Conservation (phyloP, 129 eudicot genomes). For the Flaveria sonorensis region DNA sequence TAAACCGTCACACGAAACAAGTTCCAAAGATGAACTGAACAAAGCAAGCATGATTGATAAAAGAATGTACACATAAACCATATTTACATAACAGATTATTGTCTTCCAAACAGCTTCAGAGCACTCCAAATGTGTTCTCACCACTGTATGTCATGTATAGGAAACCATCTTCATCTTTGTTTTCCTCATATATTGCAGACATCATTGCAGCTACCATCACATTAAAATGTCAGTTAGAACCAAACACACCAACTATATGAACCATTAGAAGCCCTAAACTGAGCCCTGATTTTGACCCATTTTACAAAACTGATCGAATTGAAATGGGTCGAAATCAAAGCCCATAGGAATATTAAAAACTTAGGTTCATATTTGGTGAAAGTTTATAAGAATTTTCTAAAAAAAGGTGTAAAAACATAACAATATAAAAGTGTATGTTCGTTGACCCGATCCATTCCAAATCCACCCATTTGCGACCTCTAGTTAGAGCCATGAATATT, state of each 20-base stretch:
- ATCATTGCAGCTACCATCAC: conserved; percentile 79
- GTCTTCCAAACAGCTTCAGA: conserved; percentile 40
- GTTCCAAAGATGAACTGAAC: background rate
- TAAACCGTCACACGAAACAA: conserved; percentile 11
- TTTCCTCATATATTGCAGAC: conserved; percentile 94
- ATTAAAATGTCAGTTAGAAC: background rate
- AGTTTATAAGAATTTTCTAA: background rate
- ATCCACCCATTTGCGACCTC: background rate
- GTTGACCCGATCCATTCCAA: background rate
- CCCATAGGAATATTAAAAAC: background rate
- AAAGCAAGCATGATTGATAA: background rate
- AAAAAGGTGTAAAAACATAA: background rate
- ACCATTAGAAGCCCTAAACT: background rate
- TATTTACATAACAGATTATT: conserved; percentile 47
- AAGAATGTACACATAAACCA: conserved; percentile 27
- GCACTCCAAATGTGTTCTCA: conserved; percentile 87
- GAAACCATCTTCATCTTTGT: conserved; percentile 94
- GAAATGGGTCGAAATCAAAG: background rate
- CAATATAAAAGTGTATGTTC: background rate
- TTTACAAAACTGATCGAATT: too few relatives aligned
- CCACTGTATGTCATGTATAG: conserved; percentile 98
- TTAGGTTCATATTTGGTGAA: background rate
- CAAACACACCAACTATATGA: background rate
- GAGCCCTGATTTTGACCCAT: background rate
- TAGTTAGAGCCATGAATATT: too few relatives aligned